These are phyloP conservation scores for Helotiales sp. DNA, from an alignment of 2,329 filamentous ascomycete species.

Conservation along the genomic window DNA sequence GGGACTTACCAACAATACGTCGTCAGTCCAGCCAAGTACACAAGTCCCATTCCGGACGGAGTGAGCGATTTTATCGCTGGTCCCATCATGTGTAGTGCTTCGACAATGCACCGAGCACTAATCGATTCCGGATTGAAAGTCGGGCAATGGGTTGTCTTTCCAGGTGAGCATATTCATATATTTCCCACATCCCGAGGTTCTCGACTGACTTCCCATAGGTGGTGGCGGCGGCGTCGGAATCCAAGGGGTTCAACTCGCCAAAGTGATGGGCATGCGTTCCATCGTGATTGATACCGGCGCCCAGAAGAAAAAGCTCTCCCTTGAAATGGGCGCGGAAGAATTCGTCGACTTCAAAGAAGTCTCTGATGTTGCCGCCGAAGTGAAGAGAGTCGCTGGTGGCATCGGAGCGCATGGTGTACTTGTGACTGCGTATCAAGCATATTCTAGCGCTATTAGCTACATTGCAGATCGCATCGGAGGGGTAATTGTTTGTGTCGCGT, in stretches of 20 bases:
- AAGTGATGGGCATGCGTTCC: conserved; percentile 35
- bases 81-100: conserved; percentile 64
- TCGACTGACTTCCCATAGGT: too few species aligned
- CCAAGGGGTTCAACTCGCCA: conserved; percentile 38
- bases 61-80: conserved; percentile 60
- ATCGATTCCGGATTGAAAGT: conserved; percentile 49
- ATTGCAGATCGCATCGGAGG: conserved; percentile 26
- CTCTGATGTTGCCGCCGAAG: conserved; percentile 26
- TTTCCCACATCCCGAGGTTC: too few species aligned
- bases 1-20: conserved; percentile 66
- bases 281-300: conserved; percentile 36
- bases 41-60: conserved; percentile 57
- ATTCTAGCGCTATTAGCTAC: conserved; percentile 24
- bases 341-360: conserved; percentile 38
- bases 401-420: conserved; percentile 62
- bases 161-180: not conserved
- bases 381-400: conserved; percentile 31
- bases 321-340: conserved; percentile 35
- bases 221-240: conserved; percentile 40
- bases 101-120: conserved; percentile 62
- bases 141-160: conserved; percentile 33
- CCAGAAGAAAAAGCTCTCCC: conserved; percentile 34
- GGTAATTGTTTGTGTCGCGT: conserved; percentile 28
- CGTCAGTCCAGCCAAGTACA: conserved; percentile 53
- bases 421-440: conserved; percentile 46